Conservation (phyloP, 192 early-diverging fungal species). For the Podila minutissima region DNA sequence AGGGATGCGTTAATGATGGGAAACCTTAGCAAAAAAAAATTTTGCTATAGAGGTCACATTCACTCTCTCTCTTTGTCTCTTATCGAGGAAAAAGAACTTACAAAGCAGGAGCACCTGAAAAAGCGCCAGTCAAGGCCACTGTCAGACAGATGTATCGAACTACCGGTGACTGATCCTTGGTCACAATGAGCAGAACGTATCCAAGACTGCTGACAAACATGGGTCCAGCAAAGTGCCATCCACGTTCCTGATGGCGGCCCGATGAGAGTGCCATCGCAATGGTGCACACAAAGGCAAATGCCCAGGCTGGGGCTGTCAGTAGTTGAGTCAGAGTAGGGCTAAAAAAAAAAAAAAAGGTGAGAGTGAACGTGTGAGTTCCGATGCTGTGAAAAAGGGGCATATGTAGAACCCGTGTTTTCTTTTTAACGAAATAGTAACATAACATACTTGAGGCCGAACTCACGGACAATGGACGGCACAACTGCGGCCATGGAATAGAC, state of each 20-base stretch:
- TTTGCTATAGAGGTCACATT: no score
- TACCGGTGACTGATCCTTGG: slow-evolving; percentile 14
- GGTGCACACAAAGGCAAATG: neutral
- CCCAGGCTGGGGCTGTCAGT: neutral
- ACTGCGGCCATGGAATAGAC: slow-evolving; percentile 66
- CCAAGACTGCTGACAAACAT: neutral
- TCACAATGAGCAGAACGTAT: neutral
- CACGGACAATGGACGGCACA: slow-evolving; percentile 68
- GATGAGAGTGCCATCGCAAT: neutral
- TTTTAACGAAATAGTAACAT: no score
- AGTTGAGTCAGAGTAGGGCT: slow-evolving; percentile 7
- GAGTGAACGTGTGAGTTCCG: no score
- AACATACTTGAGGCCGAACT: slow-evolving; percentile 25
- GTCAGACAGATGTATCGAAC: slow-evolving; percentile 8
- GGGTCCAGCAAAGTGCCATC: neutral
- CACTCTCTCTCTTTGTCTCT: no score
- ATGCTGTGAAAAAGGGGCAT: no score
- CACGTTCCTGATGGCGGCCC: neutral
- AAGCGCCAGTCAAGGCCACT: slow-evolving; percentile 10
- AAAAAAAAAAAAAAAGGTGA: no score
- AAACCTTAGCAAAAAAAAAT: no score
- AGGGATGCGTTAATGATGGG: neutral
- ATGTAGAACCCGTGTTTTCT: no score
- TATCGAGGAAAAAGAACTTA: slow-evolving; percentile 1
- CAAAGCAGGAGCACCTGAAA: slow-evolving; percentile 34